Base-by-base conservation (phyloP, 2,329 filamentous ascomycete genomes). In the Ascochyta lentis region DNA sequence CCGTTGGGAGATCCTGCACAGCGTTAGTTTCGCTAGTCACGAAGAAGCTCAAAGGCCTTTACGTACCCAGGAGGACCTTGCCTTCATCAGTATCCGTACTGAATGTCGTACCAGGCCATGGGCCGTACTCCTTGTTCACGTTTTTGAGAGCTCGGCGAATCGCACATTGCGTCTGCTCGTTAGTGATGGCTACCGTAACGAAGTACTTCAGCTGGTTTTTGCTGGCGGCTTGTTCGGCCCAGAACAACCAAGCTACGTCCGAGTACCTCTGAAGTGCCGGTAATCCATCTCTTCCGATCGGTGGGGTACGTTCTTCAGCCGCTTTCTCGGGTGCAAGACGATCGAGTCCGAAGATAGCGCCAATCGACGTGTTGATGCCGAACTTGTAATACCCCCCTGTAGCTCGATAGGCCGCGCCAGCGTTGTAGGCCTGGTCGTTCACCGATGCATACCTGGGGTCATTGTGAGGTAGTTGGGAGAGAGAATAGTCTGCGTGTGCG, bases 191-290 rank as follows among this genome's bases (percentile, higher is more conserved):
- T 8, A 50, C 1, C 13, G 46, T 46, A 41, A 58, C 52, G 29
- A 63, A 52, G 37, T 61, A 59, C 4, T 23, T 49, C 26, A 64
- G 26, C 19, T 55, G 16, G n/a, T 46, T 48, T 6, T 19, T 19
- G 9, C 8, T 43, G 8, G 49, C 44, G 1, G 56, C 46, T 2
- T 49, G 42, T 4, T 46, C 43, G 54, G 27, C 22, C 42, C 61
- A 66, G 33, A 54, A 52, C 7, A 56, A 50, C 62, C 62, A 66
- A 19, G 61, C 47, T 22, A 66, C 39, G n/a, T 66, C 64, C 1
- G 64, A 60, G 22, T 51, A 40, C 8, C 40, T 34, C 4, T 40
- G 40, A 3, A 66, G 44, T 6, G 38, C 47, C 9, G 64, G 60
- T 3, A 65, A 51, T 16, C 60, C 54, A 4, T 60, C 44, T 12